Evolutionary conservation across 441 rosid genomes (phyloP).

Genomic region (Syzygium syzygioides): DNA sequence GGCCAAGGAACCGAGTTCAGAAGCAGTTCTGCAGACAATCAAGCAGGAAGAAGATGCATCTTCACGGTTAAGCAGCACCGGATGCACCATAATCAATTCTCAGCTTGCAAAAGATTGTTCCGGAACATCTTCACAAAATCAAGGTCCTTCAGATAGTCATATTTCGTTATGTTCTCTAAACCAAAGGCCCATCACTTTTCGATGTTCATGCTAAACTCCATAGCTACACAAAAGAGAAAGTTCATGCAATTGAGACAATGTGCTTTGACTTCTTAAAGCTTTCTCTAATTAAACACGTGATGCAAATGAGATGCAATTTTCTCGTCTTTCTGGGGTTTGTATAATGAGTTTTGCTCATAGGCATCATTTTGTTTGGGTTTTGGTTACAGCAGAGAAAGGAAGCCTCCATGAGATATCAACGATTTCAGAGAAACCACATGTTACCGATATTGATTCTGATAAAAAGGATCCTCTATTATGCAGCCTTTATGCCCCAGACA

Average conservation of each 20-base stretch:
- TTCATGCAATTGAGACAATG: not conserved
- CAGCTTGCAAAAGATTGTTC: conserved; percentile 16
- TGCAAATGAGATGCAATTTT: not conserved
- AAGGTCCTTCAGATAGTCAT: conserved; percentile 7
- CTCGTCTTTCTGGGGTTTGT: not conserved
- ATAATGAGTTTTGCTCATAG: not conserved
- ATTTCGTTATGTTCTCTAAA: not conserved
- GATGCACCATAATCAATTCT: conserved; percentile 2
- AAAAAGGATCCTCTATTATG: conserved; percentile 5
- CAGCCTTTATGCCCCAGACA: conserved; percentile 9
- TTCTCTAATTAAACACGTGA: not conserved
- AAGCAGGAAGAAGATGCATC: conserved; percentile 18
- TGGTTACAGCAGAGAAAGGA: not conserved
- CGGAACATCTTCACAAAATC: conserved; percentile 11
- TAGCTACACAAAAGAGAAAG: not conserved
- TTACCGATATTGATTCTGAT: conserved; percentile 3
- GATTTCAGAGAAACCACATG: not conserved
- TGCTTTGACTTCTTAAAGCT: not conserved
- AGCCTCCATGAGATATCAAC: not conserved
- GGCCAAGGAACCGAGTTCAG: conserved; percentile 1
- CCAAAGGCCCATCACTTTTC: not conserved
- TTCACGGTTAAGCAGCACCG: conserved; percentile 5
- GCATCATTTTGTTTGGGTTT: not conserved
- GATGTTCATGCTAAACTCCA: not conserved
- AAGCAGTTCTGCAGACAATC: not conserved